phyloP scores from a whole-genome alignment of 2,329 filamentous ascomycete genomes.

The Cercospora berteroae region DNA sequence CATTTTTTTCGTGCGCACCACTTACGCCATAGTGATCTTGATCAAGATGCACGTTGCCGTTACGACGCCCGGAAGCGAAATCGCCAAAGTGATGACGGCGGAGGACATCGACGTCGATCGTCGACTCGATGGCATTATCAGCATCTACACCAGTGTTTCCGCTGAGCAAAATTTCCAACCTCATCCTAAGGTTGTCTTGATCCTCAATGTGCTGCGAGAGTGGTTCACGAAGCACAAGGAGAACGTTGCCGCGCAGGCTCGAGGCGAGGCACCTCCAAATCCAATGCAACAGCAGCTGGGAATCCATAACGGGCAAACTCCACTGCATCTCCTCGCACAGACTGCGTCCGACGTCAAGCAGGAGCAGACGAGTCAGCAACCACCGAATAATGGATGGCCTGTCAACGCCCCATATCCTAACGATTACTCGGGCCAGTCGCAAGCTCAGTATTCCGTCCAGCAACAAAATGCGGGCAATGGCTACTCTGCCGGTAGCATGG shows the following conservation, averaged over 20 bases:
- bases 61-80: conserved; percentile 48
- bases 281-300: conserved; percentile 12
- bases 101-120: conserved; percentile 49
- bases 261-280: conserved; percentile 22
- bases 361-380: conserved; percentile 8
- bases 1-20: conserved; percentile 50
- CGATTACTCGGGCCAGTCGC: conserved; percentile 26
- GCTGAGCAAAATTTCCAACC: conserved; percentile 35
- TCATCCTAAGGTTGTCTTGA: conserved; percentile 49
- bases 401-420: conserved; percentile 26
- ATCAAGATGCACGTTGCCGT: conserved; percentile 61
- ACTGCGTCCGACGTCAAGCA: conserved; percentile 22
- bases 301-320: conserved; percentile 18
- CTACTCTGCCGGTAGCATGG: conserved; percentile 7
- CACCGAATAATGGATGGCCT: conserved; percentile 25
- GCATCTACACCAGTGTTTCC: conserved; percentile 38
- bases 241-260: conserved; percentile 25
- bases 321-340: conserved; percentile 30
- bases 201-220: conserved; percentile 46
- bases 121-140: conserved; percentile 48
- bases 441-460: conserved; percentile 19
- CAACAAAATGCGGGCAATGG: conserved; percentile 4
- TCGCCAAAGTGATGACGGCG: conserved; percentile 50
- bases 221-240: conserved; percentile 44
- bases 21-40: conserved; percentile 58